Evolutionary conservation across 2,329 filamentous ascomycete genomes (phyloP).

Genomic region (Lojkania enalia): DNA sequence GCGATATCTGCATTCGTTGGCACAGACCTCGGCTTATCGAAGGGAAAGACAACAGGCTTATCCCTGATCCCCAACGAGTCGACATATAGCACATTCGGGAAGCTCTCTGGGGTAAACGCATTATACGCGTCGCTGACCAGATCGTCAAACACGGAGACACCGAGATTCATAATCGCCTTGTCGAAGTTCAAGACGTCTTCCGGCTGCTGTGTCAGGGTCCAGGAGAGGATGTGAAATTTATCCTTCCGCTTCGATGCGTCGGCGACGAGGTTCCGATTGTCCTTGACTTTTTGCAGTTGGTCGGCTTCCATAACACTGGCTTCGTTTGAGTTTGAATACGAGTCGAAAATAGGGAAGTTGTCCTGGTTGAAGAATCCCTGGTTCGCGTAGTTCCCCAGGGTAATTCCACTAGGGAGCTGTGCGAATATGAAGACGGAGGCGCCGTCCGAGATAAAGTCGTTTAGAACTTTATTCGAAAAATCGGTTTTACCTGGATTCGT

Average conservation of each 20-base stretch:
- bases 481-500: slow-evolving; percentile 28
- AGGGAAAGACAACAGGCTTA: slow-evolving; percentile 37
- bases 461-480: slow-evolving; percentile 37
- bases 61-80: slow-evolving; percentile 39
- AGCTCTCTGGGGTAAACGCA: slow-evolving; percentile 36
- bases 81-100: slow-evolving; percentile 43
- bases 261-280: slow-evolving; percentile 32
- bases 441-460: slow-evolving; percentile 43
- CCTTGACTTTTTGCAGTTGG: slow-evolving; percentile 43
- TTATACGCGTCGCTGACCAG: slow-evolving; percentile 39
- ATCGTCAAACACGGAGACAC: slow-evolving; percentile 32
- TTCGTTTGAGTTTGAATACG: slow-evolving; percentile 43
- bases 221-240: slow-evolving; percentile 41
- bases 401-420: slow-evolving; percentile 35
- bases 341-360: slow-evolving; percentile 42
- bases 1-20: slow-evolving; percentile 32
- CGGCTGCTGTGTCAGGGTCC: slow-evolving; percentile 41
- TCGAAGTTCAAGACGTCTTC: slow-evolving; percentile 39
- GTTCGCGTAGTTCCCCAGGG: slow-evolving; percentile 32
- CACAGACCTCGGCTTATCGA: slow-evolving; percentile 28
- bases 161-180: slow-evolving; percentile 40
- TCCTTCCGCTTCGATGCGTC: slow-evolving; percentile 29
- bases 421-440: slow-evolving; percentile 43
- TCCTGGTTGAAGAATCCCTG: slow-evolving; percentile 40
- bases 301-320: slow-evolving; percentile 38